Evolutionary conservation across 352 stramenopile species (phyloP).

Genomic region (Phytophthora pinifolia): DNA sequence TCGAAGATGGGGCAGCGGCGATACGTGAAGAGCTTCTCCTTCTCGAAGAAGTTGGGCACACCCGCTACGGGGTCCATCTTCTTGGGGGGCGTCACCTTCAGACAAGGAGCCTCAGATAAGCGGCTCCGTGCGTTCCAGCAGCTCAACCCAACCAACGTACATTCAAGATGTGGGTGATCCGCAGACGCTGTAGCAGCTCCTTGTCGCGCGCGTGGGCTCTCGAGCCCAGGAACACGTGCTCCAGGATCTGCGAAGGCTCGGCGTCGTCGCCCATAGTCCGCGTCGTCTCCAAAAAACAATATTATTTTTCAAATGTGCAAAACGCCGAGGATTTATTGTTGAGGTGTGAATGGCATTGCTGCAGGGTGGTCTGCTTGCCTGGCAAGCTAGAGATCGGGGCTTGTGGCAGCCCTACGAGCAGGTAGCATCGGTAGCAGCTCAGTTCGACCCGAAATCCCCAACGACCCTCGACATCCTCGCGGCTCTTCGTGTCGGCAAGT

Average conservation of each 20-base stretch:
- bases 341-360: no score
- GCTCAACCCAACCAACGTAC: slow-evolving; percentile 27
- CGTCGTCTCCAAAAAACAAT: slow-evolving; percentile 1
- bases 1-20: slow-evolving; percentile 87
- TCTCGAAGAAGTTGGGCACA: slow-evolving; percentile 93
- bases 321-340: no score
- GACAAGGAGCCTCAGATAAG: background rate
- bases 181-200: slow-evolving; percentile 51
- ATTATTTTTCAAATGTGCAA: background rate
- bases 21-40: slow-evolving; percentile 78
- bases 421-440: no score
- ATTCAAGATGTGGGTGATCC: slow-evolving; percentile 87
- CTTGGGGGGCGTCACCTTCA: slow-evolving; percentile 76
- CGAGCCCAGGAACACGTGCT: slow-evolving; percentile 75
- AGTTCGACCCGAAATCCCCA: background rate
- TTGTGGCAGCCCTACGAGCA: background rate
- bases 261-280: slow-evolving; percentile 24
- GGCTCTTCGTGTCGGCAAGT: slow-evolving; percentile 12
- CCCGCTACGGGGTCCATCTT: slow-evolving; percentile 80
- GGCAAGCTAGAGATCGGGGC: no score
- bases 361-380: no score
- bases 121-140: no score
- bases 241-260: slow-evolving; percentile 59
- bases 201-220: slow-evolving; percentile 65
- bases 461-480: slow-evolving; percentile 13